Evolutionary conservation across 1,284 basidiomycete species (phyloP), one percentile per base, ranked within the genome.

Genomic region (Irpex sp.): DNA sequence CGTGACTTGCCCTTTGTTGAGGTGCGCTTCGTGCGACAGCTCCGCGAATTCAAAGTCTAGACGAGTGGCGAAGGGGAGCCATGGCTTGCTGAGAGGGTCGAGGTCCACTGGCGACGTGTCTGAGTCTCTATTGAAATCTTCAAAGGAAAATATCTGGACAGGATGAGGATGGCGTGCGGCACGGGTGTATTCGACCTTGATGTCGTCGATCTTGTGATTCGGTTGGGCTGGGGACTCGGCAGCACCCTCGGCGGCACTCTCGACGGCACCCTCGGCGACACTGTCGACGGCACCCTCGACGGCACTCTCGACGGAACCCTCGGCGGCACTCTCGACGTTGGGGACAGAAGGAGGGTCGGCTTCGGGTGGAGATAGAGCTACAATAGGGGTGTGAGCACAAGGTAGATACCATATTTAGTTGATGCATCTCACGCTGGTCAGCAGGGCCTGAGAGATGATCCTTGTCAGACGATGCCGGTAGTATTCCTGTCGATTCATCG

Each of bases 1-100:
- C 13, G 59, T 58, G 5, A 57, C 40, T 15, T 65, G 61, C 1
- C 8, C 7, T 13, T 60, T 55, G 19, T 55, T 65, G 8, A 65
- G 51, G 6, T 37, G 37, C 2, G 57, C 60, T 3, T 55, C 26
- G 2, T 56, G 52, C 0, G 57, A 52, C 3, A 62, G 7, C 21
- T 52, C 61, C 9, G 64, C 55, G 36, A 65, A 61, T 17, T 61
- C 60, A n/a, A 61, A 61, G 15, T 61, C 60, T 3, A 55, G 49
- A 0, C 26, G 52, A 11, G 21, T 17, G 3, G 3, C 31, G 19
- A 61, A 61, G 4, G 60, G 60, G 11, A 55, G 26, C 60, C 60
- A 61, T 8, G 57, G 57, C 40, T 44, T 44, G 40, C 40, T 44
- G 40, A 44, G 40, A 15, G 40, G 40, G 40, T 44, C 40, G 15